Evolutionary conservation across 2,329 filamentous ascomycete genomes (phyloP).

Genomic region (Penicillium sp.): DNA sequence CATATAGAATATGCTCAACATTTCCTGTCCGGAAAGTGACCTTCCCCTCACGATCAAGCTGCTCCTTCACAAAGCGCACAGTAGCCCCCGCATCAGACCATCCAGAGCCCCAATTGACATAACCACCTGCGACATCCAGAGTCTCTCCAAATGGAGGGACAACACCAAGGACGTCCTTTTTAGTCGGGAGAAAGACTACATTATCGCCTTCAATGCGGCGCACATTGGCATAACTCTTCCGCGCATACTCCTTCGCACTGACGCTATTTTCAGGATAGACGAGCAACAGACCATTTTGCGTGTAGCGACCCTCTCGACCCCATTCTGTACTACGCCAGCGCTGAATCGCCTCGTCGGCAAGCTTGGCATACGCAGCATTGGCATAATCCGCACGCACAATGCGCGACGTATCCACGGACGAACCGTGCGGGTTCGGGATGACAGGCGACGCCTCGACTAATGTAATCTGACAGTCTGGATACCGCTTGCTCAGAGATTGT

Average conservation of each 20-base stretch:
- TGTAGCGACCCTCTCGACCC: slow-evolving; percentile 45
- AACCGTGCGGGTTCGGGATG: slow-evolving; percentile 59
- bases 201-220: slow-evolving; percentile 33
- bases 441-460: slow-evolving; percentile 55
- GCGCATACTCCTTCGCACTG: slow-evolving; percentile 35
- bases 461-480: slow-evolving; percentile 52
- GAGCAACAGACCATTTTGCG: slow-evolving; percentile 44
- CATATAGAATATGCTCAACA: slow-evolving; percentile 36
- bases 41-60: slow-evolving; percentile 36
- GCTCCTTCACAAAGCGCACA: slow-evolving; percentile 39
- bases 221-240: slow-evolving; percentile 43
- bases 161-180: slow-evolving; percentile 34
- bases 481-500: slow-evolving; percentile 64
- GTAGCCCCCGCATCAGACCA: slow-evolving; percentile 46
- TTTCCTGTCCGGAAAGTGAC: slow-evolving; percentile 37
- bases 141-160: slow-evolving; percentile 36
- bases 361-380: slow-evolving; percentile 69
- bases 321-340: slow-evolving; percentile 57
- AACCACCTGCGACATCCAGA: slow-evolving; percentile 40
- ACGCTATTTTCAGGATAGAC: slow-evolving; percentile 35
- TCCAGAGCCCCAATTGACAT: slow-evolving; percentile 48
- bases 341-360: slow-evolving; percentile 70
- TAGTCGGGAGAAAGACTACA: slow-evolving; percentile 34
- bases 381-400: slow-evolving; percentile 76
- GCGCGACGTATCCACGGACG: slow-evolving; percentile 60